Evolutionary conservation across 352 stramenopile genomes (phyloP).

Genomic region (Hyaloperonospora arabidopsidis): DNA sequence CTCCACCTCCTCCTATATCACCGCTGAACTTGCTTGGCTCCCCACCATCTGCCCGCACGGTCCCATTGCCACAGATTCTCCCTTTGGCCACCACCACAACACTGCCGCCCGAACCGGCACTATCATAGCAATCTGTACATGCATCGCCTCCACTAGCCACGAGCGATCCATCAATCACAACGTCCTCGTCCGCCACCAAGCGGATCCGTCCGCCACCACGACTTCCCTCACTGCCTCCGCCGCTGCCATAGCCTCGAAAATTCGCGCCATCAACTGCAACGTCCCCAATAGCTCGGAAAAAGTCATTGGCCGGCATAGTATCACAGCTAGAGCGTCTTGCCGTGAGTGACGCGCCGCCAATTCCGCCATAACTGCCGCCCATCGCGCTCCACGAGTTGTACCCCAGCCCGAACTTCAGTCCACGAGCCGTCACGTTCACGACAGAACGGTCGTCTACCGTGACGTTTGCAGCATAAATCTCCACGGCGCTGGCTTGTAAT

Average conservation of each 20-base stretch:
- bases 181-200: constrained; percentile 26
- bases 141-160: constrained; percentile 59
- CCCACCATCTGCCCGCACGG: constrained; percentile 48
- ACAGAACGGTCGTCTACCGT: constrained; percentile 34
- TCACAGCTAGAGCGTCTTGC: constrained; percentile 36
- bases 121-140: constrained; percentile 43
- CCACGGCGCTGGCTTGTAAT: constrained; percentile 50
- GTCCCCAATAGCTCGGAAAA: constrained; percentile 61
- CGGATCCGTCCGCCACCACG: constrained; percentile 61
- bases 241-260: constrained; percentile 80
- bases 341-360: constrained; percentile 62
- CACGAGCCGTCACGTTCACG: constrained; percentile 51
- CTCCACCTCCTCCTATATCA: constrained; percentile 40
- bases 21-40: constrained; percentile 33
- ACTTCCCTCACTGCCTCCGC: constrained; percentile 48
- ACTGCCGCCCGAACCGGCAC: constrained; percentile 45
- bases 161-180: constrained; percentile 58
- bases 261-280: constrained; percentile 39
- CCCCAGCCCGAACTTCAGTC: constrained; percentile 74
- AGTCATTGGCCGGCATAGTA: constrained; percentile 43
- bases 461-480: constrained; percentile 40
- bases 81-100: constrained; percentile 33
- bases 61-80: constrained; percentile 34
- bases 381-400: constrained; percentile 66
- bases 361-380: constrained; percentile 68